Conservation (phyloP, 2,329 filamentous ascomycete species). For the Ceratocystis cubensis region DNA sequence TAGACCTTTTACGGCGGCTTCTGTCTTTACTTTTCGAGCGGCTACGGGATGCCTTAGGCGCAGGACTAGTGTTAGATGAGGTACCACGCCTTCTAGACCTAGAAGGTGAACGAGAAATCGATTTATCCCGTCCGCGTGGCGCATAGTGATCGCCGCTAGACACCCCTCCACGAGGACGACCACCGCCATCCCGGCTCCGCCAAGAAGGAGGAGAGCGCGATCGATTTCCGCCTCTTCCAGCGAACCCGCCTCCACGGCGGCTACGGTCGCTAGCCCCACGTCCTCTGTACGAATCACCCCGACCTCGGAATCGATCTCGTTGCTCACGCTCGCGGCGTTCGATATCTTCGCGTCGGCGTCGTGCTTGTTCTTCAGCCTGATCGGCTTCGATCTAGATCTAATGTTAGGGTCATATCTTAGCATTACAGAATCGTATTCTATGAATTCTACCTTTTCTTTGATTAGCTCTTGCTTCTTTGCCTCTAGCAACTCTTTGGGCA, state of each 20-base stretch:
- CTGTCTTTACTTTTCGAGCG: constrained; percentile 40
- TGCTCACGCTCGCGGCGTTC: constrained; percentile 58
- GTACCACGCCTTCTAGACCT: constrained; percentile 22
- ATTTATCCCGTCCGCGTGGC: constrained; percentile 31
- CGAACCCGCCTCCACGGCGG: constrained; percentile 33
- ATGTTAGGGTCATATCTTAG: neutral
- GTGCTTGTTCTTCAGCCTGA: constrained; percentile 62
- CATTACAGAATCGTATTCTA: neutral
- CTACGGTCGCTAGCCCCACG: constrained; percentile 36
- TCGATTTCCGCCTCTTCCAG: constrained; percentile 33
- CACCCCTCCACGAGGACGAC: constrained; percentile 34
- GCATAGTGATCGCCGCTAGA: constrained; percentile 35
- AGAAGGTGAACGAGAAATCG: constrained; percentile 26
- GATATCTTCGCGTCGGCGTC: constrained; percentile 57
- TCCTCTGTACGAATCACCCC: constrained; percentile 40
- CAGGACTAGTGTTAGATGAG: constrained; percentile 28
- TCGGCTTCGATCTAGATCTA: constrained; percentile 60
- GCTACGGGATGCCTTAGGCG: constrained; percentile 32
- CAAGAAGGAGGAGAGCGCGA: constrained; percentile 37
- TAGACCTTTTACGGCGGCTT: constrained; percentile 32
- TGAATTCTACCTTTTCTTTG: constrained; percentile 67
- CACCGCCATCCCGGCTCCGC: constrained; percentile 27
- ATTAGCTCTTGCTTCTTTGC: constrained; percentile 92
- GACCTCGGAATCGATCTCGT: constrained; percentile 39
- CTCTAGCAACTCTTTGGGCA: constrained; percentile 87